A percentile compares a stretch with the other conserved stretches of the same genome.
Evolutionary conservation across 208 protist genomes (phyloP).

Genomic region (Crithidia fasciculata): DNA sequence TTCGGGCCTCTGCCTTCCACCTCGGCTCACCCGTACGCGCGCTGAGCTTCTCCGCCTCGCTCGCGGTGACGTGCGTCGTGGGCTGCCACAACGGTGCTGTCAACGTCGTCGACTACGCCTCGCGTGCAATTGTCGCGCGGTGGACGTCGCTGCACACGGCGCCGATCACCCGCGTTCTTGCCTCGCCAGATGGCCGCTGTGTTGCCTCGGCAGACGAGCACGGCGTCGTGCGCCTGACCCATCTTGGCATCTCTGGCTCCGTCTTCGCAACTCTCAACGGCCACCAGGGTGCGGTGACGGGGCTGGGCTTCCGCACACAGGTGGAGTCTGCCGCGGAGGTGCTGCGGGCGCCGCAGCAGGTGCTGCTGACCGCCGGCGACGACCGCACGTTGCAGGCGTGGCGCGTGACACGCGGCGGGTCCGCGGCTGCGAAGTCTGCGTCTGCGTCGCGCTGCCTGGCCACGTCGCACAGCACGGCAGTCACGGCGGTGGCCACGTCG

Average conservation of each 20-base stretch:
- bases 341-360: slow-evolving; percentile 11
- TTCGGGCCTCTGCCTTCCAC: slow-evolving; percentile 16
- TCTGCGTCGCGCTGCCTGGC: slow-evolving; percentile 12
- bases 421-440: background rate
- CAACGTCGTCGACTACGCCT: slow-evolving; percentile 67
- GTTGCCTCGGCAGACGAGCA: slow-evolving; percentile 78
- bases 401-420: slow-evolving; percentile 30
- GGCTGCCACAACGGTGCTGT: slow-evolving; percentile 68
- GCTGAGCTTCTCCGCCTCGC: slow-evolving; percentile 61
- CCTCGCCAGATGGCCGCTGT: slow-evolving; percentile 70
- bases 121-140: slow-evolving; percentile 40
- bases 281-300: slow-evolving; percentile 64
- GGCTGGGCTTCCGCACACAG: slow-evolving; percentile 47
- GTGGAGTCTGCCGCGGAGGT: background rate
- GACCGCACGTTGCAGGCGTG: slow-evolving; percentile 60
- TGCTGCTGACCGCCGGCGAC: slow-evolving; percentile 43
- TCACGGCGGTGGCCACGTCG: slow-evolving; percentile 66
- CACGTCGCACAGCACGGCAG: slow-evolving; percentile 43
- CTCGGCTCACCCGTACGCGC: slow-evolving; percentile 54
- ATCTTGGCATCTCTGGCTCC: slow-evolving; percentile 67
- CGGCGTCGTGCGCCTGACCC: slow-evolving; percentile 64
- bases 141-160: slow-evolving; percentile 54
- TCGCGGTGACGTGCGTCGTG: slow-evolving; percentile 80
- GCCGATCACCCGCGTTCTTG: slow-evolving; percentile 61
- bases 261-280: slow-evolving; percentile 63